Percentiles rank a stretch among this genome's conserved stretches.
Conservation (phyloP, 495 filamentous ascomycete genomes). For the Penicillium alfredii region DNA sequence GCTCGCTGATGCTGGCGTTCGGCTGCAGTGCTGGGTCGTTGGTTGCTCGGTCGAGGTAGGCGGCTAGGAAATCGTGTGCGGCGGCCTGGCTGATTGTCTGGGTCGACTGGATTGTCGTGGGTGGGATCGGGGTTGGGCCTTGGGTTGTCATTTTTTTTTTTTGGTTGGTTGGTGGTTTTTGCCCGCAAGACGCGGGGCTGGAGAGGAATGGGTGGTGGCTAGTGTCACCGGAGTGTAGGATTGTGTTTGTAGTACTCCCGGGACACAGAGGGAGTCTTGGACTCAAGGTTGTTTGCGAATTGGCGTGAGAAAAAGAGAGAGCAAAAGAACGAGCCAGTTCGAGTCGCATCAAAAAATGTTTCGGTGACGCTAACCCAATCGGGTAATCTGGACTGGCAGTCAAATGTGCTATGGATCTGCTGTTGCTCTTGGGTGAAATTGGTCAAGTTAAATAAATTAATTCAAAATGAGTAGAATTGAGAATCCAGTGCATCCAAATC, state of each 20-base stretch:
- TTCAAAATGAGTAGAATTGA: too few relatives aligned
- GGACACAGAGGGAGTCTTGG: too few relatives aligned
- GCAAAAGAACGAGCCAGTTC: constrained; percentile 5
- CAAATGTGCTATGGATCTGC: too few relatives aligned
- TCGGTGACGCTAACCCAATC: constrained; percentile 25
- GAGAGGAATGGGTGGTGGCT: neutral
- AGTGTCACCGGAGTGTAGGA: neutral
- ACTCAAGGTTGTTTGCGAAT: constrained; percentile 3
- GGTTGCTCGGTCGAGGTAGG: constrained; percentile 51
- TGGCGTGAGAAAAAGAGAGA: too few relatives aligned
- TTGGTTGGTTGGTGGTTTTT: constrained; percentile 1
- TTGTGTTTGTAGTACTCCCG: too few relatives aligned
- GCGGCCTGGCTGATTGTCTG: constrained; percentile 42
- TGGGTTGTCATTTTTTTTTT: constrained; percentile 40
- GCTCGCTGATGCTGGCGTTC: constrained; percentile 55
- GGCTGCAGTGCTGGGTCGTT: constrained; percentile 60
- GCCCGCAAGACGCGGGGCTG: neutral
- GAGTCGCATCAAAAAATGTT: constrained; percentile 25
- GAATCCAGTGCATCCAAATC: too few relatives aligned
- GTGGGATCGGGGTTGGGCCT: constrained; percentile 43
- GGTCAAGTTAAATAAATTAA: too few relatives aligned
- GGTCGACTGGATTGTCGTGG: constrained; percentile 37
- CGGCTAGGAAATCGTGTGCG: constrained; percentile 51
- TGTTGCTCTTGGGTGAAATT: too few relatives aligned
- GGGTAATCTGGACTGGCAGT: too few relatives aligned